Base-by-base conservation (phyloP, 805 yeast species). In the Clavispora carvajalis region DNA sequence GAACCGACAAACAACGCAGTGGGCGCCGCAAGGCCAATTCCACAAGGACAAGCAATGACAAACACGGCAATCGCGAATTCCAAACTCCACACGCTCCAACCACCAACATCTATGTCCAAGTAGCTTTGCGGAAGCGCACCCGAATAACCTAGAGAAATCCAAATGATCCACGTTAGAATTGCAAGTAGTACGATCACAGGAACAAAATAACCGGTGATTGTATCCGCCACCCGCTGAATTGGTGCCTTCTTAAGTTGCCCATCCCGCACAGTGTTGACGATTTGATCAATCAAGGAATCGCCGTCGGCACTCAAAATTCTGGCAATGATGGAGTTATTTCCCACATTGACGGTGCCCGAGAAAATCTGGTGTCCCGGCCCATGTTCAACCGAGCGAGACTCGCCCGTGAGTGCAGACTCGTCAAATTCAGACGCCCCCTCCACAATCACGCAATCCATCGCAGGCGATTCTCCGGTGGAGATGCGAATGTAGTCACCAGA, bases 31-130 rank as follows among this genome's bases (percentile, higher is more conserved):
- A 85, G 65, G 1, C 91, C 93, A 49, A 85, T 76, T 1, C 91
- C 95, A 66, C 93, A 85, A 1, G 95, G 95, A 55, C 95, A 85
- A 0, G 91, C 91, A 37, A 85, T 77, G 2, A 85, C 91, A 62
- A 85, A 83, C 1, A 85, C 91, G 0, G 90, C 77, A 47, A 85
- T 81, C 1, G 89, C 77, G 60, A 85, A 85, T 49, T 83, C 81
- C 41, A 85, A 66, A 0, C 90, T 80, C 89, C 91, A 85, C 10
- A 83, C 74, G 0, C 74, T 65, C 88, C 90, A 83, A 1, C 88
- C 86, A 12, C 87, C 87, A 37, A 78, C 66, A 43, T 80, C 84
- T 40, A 74, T 73, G 52, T 82, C 85, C 33, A 82, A 63, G 46
- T 82, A 82, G 3, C 50, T 26, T 0, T 49, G 51, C 0, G 90